phyloP scores from a whole-genome alignment of 169 alveolate genomes.

The Theileria annulata region DNA sequence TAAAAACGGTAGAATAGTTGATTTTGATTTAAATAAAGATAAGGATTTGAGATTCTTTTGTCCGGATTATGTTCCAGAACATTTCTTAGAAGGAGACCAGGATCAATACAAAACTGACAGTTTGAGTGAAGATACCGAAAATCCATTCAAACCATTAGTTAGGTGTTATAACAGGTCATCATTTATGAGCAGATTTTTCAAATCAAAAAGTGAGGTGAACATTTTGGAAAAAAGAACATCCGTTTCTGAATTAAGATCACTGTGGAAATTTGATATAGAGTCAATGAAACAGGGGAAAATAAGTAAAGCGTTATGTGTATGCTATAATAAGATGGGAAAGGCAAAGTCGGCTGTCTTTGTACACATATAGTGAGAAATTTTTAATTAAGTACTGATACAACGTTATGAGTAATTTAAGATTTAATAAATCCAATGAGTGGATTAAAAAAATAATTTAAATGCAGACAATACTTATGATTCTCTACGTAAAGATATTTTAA shows the following conservation, averaged over 20 bases:
- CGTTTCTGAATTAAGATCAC: conserved; percentile 47
- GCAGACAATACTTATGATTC: too few species aligned
- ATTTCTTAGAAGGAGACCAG: conserved; percentile 52
- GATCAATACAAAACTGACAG: not conserved
- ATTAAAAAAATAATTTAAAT: too few species aligned
- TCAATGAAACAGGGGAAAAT: conserved; percentile 16
- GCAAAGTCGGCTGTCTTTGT: conserved; percentile 11
- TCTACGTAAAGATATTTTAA: too few species aligned
- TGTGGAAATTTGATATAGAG: conserved; percentile 32
- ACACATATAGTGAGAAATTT: too few species aligned
- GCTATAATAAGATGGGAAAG: conserved; percentile 10
- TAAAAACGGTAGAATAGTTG: conserved; percentile 1
- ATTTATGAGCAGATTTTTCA: not conserved
- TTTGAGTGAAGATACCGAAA: not conserved
- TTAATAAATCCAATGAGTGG: too few species aligned
- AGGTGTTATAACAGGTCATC: conserved; percentile 33
- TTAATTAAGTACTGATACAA: too few species aligned
- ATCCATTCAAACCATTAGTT: conserved; percentile 42
- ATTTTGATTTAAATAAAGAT: conserved; percentile 12
- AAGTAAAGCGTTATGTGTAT: conserved; percentile 1
- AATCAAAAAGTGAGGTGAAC: not conserved
- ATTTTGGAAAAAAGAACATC: not conserved
- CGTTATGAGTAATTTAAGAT: too few species aligned
- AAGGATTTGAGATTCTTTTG: conserved; percentile 34
- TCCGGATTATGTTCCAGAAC: conserved; percentile 46